Base-by-base conservation (phyloP, 2,329 filamentous ascomycete species). In the Fonsecaea multimorphosa region DNA sequence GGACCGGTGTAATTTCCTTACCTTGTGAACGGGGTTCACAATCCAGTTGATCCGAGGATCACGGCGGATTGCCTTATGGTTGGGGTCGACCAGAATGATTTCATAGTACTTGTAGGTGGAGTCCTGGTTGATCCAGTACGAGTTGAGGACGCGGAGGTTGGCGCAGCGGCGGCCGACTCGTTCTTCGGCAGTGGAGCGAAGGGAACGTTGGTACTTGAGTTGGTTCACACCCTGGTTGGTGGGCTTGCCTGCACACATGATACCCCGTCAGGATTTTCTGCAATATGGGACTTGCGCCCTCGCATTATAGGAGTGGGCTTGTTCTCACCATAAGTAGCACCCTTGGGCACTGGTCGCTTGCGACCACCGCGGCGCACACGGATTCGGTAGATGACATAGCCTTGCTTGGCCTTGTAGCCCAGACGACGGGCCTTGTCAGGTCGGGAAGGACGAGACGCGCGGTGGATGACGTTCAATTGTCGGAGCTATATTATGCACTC, bases 101-200 rank as follows among this genome's bases (percentile, higher is more conserved):
- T 99, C 95, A 87, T 89, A 99, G 91, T 99, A 99, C 89, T 99
- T 99, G 92, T 98, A 99, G 85, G 95, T 99, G 70, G 93, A 97
- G 87, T 99, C 95, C 89, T 98, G 93, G 91, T 99, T 99, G 88
- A 99, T 92, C 96, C 96, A 99, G 93, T 99, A 99, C 72, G 94
- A 98, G 91, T 99, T 99, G 80, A 99, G 91, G 80, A 99, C 95
- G 81, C 95, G 93, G 83, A 99, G 85, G 87, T 99, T 99, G 85
- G 93, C 93, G 87, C 93, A 97, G 82, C 94, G 93, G 84, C 93
- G 93, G 80, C 96, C 95, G 81, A 99, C 94, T 91, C 95, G 95
- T 91, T 99, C 95, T 88, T 99, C 96, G 78, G 96, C 96, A 77
- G 95, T 99, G 78, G 94, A 88, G 84, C 91, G 91, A 82, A 98